Base-by-base conservation (phyloP, 164 flowering plant species). In the Annona cherimola region DNA sequence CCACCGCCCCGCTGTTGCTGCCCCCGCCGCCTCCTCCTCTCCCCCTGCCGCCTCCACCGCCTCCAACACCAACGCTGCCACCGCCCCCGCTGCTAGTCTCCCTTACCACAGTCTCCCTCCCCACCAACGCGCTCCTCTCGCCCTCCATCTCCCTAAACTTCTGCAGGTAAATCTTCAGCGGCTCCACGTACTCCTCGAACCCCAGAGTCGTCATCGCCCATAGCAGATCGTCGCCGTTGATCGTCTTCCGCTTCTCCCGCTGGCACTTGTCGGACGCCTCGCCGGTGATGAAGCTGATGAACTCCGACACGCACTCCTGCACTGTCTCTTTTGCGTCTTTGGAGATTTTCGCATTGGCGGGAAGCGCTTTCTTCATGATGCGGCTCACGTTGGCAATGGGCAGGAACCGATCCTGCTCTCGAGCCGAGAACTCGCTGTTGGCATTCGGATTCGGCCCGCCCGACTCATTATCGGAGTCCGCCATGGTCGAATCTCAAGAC, bases 141-240 rank as follows among this genome's bases (percentile, higher is more conserved):
- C 88, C 87, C 46, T 86, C 88, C 78, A 78, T 72, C 77, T 85
- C 90, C 19, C 90, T 69, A 61, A 82, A 83, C 77, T 79, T 81
- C 63, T 83, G 85, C 12, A 86, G 74, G 67, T 86, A 86, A 4
- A 79, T 73, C 84, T 85, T 86, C 61, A 86, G 71, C 4, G 89
- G 87, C 40, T 85, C 88, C 59, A 83, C 86, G 74, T 86, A 86
- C 60, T 85, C 89, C 63, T 86, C 89, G 71, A 86, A 86, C 12
- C 89, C 89, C 4, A 86, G 75, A 11, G 89, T 86, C 6, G 89
- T 82, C 88, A 86, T 86, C 20, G 89, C 89, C 89, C 89, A 86
- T 50, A 86, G 79, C 9, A 86, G 75, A 75, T 86, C 89, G 62
- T 86, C 90, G 26, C 90, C 90, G 72, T 86, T 85, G 82, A 86